These are phyloP conservation scores for Phytophthora melonis DNA, from an alignment of 352 stramenopile species.

Conservation along the genomic window DNA sequence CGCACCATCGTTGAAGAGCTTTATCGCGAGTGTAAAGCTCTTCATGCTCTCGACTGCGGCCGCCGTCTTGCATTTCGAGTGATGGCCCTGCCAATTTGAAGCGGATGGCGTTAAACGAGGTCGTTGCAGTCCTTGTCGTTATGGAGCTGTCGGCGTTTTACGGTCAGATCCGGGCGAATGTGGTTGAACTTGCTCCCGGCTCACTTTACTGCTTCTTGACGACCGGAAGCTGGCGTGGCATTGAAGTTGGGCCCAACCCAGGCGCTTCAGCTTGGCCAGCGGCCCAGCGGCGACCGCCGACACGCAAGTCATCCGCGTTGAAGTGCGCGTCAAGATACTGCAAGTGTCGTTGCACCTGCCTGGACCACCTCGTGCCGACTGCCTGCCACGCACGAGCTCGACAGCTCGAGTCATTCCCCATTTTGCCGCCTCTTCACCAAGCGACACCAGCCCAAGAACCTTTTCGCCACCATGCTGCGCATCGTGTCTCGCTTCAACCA, in stretches of 20 bases:
- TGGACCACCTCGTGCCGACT: not conserved
- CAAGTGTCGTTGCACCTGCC: constrained; percentile 11
- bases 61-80: constrained; percentile 34
- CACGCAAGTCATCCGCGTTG: constrained; percentile 29
- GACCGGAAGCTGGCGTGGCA: not conserved
- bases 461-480: constrained; percentile 32
- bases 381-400: constrained; percentile 23
- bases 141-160: constrained; percentile 8
- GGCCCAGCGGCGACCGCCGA: constrained; percentile 13
- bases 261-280: not conserved
- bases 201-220: constrained; percentile 10
- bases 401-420: constrained; percentile 27
- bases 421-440: constrained; percentile 23
- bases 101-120: constrained; percentile 27
- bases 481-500: constrained; percentile 44
- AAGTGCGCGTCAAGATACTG: constrained; percentile 32
- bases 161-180: constrained; percentile 9
- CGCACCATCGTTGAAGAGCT: too few species aligned
- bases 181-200: constrained; percentile 34
- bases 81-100: constrained; percentile 28
- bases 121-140: not conserved
- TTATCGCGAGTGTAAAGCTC: not conserved
- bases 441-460: not conserved
- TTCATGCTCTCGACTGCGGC: not conserved
- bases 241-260: constrained; percentile 30